Percentiles rank a stretch among this genome's conserved stretches.
phyloP scores from a whole-genome alignment of 2,329 filamentous ascomycete species.

The Periglandula ipomoeae region DNA sequence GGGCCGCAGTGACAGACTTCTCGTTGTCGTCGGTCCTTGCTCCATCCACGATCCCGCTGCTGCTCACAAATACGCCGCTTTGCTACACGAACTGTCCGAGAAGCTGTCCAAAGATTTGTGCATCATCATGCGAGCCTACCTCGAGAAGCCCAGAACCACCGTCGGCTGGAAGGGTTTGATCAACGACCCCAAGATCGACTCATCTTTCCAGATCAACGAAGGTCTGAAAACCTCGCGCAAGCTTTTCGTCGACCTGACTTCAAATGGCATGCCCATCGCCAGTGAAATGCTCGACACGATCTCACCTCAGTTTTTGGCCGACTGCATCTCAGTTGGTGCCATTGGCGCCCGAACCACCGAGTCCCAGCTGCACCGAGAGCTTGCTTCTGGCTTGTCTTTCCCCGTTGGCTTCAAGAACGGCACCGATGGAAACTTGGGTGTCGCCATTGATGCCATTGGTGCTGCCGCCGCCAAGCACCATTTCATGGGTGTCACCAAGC shows the following conservation, averaged over 20 bases:
- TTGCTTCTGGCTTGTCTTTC: conserved; percentile 91
- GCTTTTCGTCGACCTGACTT: conserved; percentile 85
- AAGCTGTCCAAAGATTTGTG: conserved; percentile 76
- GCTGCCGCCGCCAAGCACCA: conserved; percentile 79
- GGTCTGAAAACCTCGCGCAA: conserved; percentile 85
- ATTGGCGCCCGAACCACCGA: conserved; percentile 96
- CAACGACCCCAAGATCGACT: conserved; percentile 97
- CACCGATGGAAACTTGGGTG: conserved; percentile 82
- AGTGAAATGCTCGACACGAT: conserved; percentile 99
- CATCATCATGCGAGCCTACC: conserved; percentile 96
- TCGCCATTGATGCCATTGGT: conserved; percentile 94
- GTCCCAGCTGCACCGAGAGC: conserved; percentile 90
- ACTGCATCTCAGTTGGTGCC: conserved; percentile 89
- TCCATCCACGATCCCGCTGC: conserved; percentile 90
- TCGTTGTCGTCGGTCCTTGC: conserved; percentile 92
- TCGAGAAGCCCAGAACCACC: conserved; percentile 96
- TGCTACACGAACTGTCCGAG: conserved; percentile 66
- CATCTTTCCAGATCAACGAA: conserved; percentile 98
- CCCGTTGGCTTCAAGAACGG: conserved; percentile 99
- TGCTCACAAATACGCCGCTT: conserved; percentile 79
- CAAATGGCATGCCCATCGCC: conserved; percentile 84
- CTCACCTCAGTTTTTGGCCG: conserved; percentile 93
- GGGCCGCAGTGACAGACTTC: conserved; percentile 72
- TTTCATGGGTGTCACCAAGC: conserved; percentile 98
- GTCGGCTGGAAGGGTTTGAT: conserved; percentile 99